Percentiles rank a stretch among this genome's conserved stretches.
phyloP scores from a whole-genome alignment of 1,139 yeast genomes.

The Kazachstania sp. region DNA sequence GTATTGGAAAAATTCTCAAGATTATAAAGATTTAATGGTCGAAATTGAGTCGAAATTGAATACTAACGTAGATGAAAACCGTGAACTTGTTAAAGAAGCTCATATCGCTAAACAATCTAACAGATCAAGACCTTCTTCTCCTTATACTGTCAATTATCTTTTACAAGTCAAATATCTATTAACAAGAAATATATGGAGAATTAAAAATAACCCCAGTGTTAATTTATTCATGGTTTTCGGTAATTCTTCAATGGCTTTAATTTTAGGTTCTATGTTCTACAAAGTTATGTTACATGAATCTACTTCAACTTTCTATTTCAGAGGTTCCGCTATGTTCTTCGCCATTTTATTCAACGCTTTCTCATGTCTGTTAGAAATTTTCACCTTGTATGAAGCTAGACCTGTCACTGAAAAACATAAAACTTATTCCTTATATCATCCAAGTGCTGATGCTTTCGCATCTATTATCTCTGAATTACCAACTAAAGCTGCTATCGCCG shows the following conservation, averaged over 20 bases:
- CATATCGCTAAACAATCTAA: conserved; percentile 53
- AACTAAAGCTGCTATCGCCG: conserved; percentile 44
- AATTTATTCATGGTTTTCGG: conserved; percentile 51
- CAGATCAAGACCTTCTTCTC: conserved; percentile 43
- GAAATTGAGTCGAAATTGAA: conserved; percentile 35
- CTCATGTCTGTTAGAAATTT: conserved; percentile 63
- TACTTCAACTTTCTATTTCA: conserved; percentile 50
- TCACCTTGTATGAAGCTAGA: conserved; percentile 60
- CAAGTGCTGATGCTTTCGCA: conserved; percentile 70
- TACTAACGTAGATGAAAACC: conserved; percentile 3
- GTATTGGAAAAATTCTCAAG: conserved; percentile 57
- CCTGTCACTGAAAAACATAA: conserved; percentile 74
- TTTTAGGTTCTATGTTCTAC: conserved; percentile 68
- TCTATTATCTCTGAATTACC: conserved; percentile 63
- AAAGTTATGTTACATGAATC: conserved; percentile 37
- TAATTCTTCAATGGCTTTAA: conserved; percentile 57
- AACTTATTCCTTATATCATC: conserved; percentile 64
- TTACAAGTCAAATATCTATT: conserved; percentile 58
- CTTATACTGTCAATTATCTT: conserved; percentile 55
- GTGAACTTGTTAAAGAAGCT: conserved; percentile 35
- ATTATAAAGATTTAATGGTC: conserved; percentile 36
- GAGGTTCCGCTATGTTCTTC: conserved; percentile 68
- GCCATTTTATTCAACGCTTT: conserved; percentile 72
- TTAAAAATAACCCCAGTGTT: conserved; percentile 58
- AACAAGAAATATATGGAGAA: conserved; percentile 54